These are phyloP conservation scores for Rubus parviflorus DNA, from an alignment of 306 rosid genomes.

Conservation along the genomic window DNA sequence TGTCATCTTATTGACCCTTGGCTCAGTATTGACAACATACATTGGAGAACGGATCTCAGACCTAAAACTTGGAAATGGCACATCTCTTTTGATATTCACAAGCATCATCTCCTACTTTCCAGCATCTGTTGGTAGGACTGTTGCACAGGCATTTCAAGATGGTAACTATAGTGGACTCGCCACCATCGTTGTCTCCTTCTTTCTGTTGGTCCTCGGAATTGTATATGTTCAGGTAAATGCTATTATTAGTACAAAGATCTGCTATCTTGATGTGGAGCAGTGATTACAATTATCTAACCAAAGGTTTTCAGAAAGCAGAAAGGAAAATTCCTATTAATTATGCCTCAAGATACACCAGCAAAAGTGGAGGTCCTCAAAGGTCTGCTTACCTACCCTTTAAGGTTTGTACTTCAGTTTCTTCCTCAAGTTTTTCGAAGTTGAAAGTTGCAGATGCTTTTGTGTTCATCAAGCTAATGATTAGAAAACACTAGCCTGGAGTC, in stretches of 20 bases:
- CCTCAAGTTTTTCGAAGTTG: slow-evolving; percentile 18
- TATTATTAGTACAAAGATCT: slow-evolving; percentile 16
- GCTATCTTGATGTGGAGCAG: slow-evolving; percentile 22
- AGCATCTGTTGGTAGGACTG: slow-evolving; percentile 90
- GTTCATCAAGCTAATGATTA: not conserved
- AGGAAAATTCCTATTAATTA: slow-evolving; percentile 94
- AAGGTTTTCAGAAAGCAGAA: slow-evolving; percentile 90
- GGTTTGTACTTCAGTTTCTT: slow-evolving; percentile 46
- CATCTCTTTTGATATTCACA: slow-evolving; percentile 94
- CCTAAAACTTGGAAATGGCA: slow-evolving; percentile 94
- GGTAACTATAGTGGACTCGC: slow-evolving; percentile 84
- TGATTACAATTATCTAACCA: slow-evolving; percentile 34
- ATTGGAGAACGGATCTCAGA: slow-evolving; percentile 87
- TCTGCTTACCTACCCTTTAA: slow-evolving; percentile 95
- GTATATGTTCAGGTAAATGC: slow-evolving; percentile 91
- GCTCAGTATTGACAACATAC: slow-evolving; percentile 81
- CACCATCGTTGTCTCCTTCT: slow-evolving; percentile 65
- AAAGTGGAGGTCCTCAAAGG: slow-evolving; percentile 74
- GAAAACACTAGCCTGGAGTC: not conserved
- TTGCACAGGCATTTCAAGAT: slow-evolving; percentile 72
- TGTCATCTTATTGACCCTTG: slow-evolving; percentile 77
- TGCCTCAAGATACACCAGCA: slow-evolving; percentile 83
- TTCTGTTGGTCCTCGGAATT: slow-evolving; percentile 84
- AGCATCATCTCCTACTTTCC: slow-evolving; percentile 97
- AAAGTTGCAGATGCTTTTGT: slow-evolving; percentile 13